These are phyloP conservation scores for Exophiala alcalophila DNA, from an alignment of 2,329 filamentous ascomycete species.

Conservation along the genomic window DNA sequence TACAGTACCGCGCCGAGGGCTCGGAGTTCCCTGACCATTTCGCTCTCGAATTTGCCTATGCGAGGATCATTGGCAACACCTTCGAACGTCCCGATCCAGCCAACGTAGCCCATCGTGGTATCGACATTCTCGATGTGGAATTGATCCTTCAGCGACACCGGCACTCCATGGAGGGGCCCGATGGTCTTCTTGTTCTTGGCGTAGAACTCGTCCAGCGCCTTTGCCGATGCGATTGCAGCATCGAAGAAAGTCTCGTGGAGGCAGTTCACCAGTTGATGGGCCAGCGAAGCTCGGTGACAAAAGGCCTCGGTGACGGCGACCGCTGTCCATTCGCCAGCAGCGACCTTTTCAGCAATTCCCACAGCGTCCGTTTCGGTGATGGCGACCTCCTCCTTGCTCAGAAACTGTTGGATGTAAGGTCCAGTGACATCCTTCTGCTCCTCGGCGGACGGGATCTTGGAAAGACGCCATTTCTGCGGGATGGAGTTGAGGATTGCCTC, in stretches of 20 bases:
- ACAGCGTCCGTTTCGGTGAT: constrained; percentile 62
- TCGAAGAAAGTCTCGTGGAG: constrained; percentile 56
- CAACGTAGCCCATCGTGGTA: constrained; percentile 62
- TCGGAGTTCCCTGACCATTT: constrained; percentile 56
- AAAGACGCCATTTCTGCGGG: constrained; percentile 56
- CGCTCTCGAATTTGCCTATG: constrained; percentile 52
- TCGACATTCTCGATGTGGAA: constrained; percentile 51
- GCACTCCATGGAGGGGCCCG: constrained; percentile 62
- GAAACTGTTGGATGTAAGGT: constrained; percentile 55
- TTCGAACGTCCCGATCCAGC: constrained; percentile 63
- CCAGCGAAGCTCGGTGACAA: constrained; percentile 55
- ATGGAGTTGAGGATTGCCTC: constrained; percentile 54
- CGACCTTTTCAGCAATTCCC: constrained; percentile 55
- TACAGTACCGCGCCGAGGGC: constrained; percentile 54
- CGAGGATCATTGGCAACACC: constrained; percentile 53
- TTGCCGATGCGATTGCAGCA: constrained; percentile 50
- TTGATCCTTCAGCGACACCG: constrained; percentile 54
- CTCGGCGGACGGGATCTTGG: constrained; percentile 46
- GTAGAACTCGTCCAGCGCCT: constrained; percentile 48
- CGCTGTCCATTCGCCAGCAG: constrained; percentile 55
- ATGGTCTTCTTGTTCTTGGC: constrained; percentile 43
- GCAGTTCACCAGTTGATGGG: constrained; percentile 58
- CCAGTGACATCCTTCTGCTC: constrained; percentile 58
- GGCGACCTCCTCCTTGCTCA: constrained; percentile 53
- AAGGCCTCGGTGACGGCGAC: constrained; percentile 56